Percentiles rank a stretch among this genome's conserved stretches.
Evolutionary conservation across 2,329 filamentous ascomycete species (phyloP).

Genomic region (Domatiomyces globalis): DNA sequence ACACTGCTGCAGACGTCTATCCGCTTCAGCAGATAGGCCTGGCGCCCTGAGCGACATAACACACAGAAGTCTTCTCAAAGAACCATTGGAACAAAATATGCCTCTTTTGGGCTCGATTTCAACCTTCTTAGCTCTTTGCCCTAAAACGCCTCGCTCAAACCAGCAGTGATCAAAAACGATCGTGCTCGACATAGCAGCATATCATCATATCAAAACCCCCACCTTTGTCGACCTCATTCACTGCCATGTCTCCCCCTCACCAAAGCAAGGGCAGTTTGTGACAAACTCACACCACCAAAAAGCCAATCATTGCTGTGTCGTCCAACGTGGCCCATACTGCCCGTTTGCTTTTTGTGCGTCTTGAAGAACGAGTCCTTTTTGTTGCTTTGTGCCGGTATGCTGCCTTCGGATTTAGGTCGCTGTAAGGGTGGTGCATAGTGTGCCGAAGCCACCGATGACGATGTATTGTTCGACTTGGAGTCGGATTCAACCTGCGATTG

Average conservation of each 20-base stretch:
- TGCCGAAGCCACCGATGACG: too few relatives aligned
- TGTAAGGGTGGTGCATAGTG: too few relatives aligned
- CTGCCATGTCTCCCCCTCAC: neutral
- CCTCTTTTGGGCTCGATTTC: neutral
- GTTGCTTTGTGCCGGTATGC: too few relatives aligned
- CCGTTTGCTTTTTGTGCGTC: neutral
- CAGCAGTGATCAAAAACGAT: neutral
- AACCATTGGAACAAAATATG: neutral
- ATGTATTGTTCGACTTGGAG: too few relatives aligned
- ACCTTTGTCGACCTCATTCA: too few relatives aligned
- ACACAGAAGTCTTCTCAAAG: neutral
- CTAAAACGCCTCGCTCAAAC: neutral
- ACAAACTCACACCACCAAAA: slow-evolving; percentile 35
- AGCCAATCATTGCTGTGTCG: slow-evolving; percentile 40
- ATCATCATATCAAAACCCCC: too few relatives aligned
- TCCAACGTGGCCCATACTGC: slow-evolving; percentile 27
- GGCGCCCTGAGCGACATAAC: neutral
- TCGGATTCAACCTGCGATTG: too few relatives aligned
- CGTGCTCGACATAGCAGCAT: neutral
- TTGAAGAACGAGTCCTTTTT: neutral
- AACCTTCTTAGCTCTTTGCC: neutral
- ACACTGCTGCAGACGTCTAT: neutral
- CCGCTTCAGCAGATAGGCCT: neutral
- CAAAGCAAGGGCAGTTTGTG: slow-evolving; percentile 26
- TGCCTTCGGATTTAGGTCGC: too few relatives aligned